Percentiles rank a stretch among this genome's conserved stretches.
These are phyloP conservation scores for Aspergillus conjunctus DNA, from an alignment of 495 filamentous ascomycete species.

Conservation along the genomic window DNA sequence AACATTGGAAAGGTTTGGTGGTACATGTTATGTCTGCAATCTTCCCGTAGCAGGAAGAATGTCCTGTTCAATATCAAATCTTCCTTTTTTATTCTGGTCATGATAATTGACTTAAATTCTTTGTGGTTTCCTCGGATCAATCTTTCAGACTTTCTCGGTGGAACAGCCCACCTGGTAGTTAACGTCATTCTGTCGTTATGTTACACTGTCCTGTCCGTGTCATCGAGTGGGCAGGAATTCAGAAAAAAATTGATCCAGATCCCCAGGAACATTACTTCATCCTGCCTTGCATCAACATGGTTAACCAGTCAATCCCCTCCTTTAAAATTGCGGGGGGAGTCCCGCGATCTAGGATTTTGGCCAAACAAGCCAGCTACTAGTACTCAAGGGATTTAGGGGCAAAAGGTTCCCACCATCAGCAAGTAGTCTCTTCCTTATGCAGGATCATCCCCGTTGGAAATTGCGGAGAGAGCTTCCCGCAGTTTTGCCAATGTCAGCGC, in stretches of 20 bases:
- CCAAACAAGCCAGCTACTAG: neutral
- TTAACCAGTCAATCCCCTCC: neutral
- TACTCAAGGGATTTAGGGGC: neutral
- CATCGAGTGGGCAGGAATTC: neutral
- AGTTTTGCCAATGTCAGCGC: neutral
- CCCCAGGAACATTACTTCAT: constrained; percentile 6
- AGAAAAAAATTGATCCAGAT: neutral
- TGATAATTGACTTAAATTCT: constrained; percentile 1
- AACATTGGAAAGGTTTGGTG: too few relatives aligned
- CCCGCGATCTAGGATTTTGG: neutral
- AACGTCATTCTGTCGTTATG: constrained; percentile 30
- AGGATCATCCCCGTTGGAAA: constrained; percentile 27
- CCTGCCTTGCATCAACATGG: constrained; percentile 6
- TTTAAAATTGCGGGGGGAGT: constrained; percentile 10
- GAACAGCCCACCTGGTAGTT: constrained; percentile 16
- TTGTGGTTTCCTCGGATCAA: neutral
- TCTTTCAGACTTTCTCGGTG: constrained; percentile 12
- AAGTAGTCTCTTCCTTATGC: constrained; percentile 17
- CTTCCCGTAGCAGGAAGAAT: too few relatives aligned
- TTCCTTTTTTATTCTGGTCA: constrained; percentile 9
- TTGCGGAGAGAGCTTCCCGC: constrained; percentile 33
- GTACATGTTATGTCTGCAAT: too few relatives aligned
- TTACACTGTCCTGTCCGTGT: constrained; percentile 17
- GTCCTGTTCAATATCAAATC: neutral
- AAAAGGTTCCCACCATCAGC: constrained; percentile 2